Conservation (phyloP, 768 basidiomycete species). For the Rhodotorula paludigena region DNA sequence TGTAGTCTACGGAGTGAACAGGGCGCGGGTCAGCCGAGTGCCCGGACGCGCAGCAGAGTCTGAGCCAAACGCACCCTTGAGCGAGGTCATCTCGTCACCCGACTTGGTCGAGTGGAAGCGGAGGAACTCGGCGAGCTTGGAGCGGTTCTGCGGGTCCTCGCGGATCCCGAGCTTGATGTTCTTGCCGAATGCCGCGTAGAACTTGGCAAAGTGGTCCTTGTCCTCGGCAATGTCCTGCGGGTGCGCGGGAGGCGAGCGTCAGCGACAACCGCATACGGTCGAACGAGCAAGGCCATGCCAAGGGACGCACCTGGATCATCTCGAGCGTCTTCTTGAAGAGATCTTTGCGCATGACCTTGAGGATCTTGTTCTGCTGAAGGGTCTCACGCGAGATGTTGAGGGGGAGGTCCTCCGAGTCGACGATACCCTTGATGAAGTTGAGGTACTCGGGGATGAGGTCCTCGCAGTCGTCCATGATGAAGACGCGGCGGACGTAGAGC, state of each 20-base stretch:
- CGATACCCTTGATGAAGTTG: constrained; percentile 97
- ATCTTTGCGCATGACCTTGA: constrained; percentile 99
- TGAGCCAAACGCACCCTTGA: constrained; percentile 78
- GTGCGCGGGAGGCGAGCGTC: too few species aligned
- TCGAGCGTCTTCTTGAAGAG: constrained; percentile 98
- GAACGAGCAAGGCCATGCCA: too few species aligned
- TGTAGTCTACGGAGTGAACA: constrained; percentile 92
- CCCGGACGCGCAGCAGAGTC: too few species aligned
- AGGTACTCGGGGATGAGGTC: constrained; percentile 99
- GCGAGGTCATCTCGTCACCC: constrained; percentile 78
- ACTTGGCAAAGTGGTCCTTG: constrained; percentile 76
- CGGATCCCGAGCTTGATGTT: constrained; percentile 99
- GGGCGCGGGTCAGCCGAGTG: too few species aligned
- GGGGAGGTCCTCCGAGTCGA: constrained; percentile 98
- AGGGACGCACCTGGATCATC: too few species aligned
- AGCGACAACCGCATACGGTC: too few species aligned
- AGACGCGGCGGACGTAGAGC: constrained; percentile 99
- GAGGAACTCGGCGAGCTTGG: constrained; percentile 98
- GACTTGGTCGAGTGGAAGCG: constrained; percentile 97
- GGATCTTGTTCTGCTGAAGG: constrained; percentile 99
- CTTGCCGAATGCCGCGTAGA: constrained; percentile 94
- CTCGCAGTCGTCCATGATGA: constrained; percentile 99
- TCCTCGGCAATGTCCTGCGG: constrained; percentile 99
- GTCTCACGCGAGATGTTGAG: constrained; percentile 99
- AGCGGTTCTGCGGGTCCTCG: constrained; percentile 97